These are phyloP conservation scores for Phycomyces blakesleeanus DNA, from an alignment of 192 early-diverging fungal species.

Conservation along the genomic window DNA sequence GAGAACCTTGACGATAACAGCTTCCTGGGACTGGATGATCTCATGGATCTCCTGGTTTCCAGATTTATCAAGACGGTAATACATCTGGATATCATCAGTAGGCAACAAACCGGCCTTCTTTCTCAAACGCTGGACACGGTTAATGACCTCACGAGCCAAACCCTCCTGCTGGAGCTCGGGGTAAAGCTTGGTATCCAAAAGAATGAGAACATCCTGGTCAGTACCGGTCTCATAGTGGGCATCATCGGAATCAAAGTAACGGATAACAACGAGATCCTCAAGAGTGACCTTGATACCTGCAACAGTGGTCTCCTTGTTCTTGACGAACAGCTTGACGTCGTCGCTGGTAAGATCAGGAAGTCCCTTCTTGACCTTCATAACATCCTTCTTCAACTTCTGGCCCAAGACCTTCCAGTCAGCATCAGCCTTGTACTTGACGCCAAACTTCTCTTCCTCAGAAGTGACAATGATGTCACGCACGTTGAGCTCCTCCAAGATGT, in stretches of 20 bases:
- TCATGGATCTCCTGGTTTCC: conserved; percentile 60
- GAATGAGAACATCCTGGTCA: conserved; percentile 80
- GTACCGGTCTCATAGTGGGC: conserved; percentile 71
- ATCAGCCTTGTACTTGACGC: conserved; percentile 88
- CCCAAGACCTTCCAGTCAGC: conserved; percentile 91
- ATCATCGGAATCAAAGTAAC: conserved; percentile 75
- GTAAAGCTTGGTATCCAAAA: conserved; percentile 83
- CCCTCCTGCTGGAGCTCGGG: conserved; percentile 84
- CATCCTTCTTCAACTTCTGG: conserved; percentile 85
- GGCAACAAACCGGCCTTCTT: conserved; percentile 92
- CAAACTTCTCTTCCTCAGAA: conserved; percentile 85
- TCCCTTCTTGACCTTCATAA: conserved; percentile 80
- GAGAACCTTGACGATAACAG: conserved; percentile 65
- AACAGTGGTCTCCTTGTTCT: conserved; percentile 62
- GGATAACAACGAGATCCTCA: conserved; percentile 82
- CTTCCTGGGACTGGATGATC: conserved; percentile 69
- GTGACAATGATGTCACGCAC: conserved; percentile 84
- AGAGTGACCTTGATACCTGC: conserved; percentile 75
- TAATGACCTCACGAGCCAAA: conserved; percentile 90
- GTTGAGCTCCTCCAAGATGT: conserved; percentile 93
- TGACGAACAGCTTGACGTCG: conserved; percentile 79
- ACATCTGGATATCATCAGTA: conserved; percentile 85
- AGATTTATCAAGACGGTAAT: conserved; percentile 75
- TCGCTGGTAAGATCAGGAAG: conserved; percentile 69
- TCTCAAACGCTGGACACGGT: conserved; percentile 92